Evolutionary conservation across 1,139 yeast species (phyloP).

Genomic region (Schizosaccharomyces versatilis): DNA sequence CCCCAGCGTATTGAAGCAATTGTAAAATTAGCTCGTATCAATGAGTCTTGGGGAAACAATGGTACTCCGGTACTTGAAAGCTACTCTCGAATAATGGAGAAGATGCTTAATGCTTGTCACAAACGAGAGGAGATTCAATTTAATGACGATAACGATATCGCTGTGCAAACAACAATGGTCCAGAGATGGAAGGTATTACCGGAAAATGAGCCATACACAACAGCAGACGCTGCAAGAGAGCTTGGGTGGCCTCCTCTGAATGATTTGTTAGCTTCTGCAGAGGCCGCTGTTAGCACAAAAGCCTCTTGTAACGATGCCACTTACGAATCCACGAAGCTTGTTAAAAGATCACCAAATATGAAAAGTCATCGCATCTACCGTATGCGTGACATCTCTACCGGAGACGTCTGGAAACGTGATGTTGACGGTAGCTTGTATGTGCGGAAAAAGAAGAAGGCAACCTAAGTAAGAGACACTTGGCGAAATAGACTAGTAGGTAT

Average conservation of each 20-base stretch:
- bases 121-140: not conserved
- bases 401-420: not conserved
- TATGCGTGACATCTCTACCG: not conserved
- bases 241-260: not conserved
- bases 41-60: not conserved
- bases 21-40: not conserved
- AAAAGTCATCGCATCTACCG: not conserved
- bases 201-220: not conserved
- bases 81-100: not conserved
- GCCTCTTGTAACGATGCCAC: not conserved
- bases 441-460: slow-evolving; percentile 29
- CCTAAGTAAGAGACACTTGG: slow-evolving; percentile 19
- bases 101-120: not conserved
- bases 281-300: not conserved
- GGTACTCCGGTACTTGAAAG: not conserved
- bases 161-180: not conserved
- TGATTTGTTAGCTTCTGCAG: not conserved
- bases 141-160: not conserved
- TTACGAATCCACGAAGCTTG: not conserved
- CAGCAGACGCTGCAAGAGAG: not conserved
- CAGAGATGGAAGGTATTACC: not conserved
- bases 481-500: too few species aligned
- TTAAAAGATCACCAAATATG: not conserved
- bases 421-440: not conserved
- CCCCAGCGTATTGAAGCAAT: not conserved